Base-by-base conservation (phyloP, 768 basidiomycete species). In the Trametes maxima region DNA sequence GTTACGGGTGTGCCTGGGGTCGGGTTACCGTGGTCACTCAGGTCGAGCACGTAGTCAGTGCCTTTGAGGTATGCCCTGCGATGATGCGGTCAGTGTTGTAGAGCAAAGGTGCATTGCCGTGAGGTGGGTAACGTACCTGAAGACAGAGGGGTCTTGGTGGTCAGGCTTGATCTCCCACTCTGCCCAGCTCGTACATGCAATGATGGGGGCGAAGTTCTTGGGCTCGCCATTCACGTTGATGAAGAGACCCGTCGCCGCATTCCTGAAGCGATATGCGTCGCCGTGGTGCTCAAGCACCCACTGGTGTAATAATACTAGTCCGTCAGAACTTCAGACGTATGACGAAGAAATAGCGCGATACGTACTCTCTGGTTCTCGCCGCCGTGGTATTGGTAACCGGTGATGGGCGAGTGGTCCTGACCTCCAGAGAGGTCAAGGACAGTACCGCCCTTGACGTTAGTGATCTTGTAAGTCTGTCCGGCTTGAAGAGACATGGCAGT, bases 161-260 rank as follows among this genome's bases (percentile, higher is more conserved):
- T 85, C 82, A 22, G 74, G 75, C 75, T 78, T 78, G 67, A 86
- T 77, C 63, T 81, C 73, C 85, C 85, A 87, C 40, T 71, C 69
- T 46, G 74, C 76, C 2, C 78, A 77, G 0, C 72, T 68, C 1
- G 69, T 40, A 4, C 65, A 63, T 2, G 76, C 82, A 16, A 82
- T 65, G 45, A 85, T 67, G 24, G 63, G 73, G 1, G 74, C 71
- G 1, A 54, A n/a, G 54, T 66, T 55, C 53, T 53, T 43, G 35
- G 65, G 63, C 35, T 73, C 58, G n/a, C 77, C 80, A 0, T 71
- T 72, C 12, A 78, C 60, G 13, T 71, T 69, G 28, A 86, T 74
- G 70, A 76, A 86, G 39, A 76, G 65, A 1, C 76, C 78, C 1
- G 75, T 73, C 14, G 73, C 72, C 6, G 60, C 69, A 11, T 80